Evolutionary conservation across 345 rosid species (phyloP), one percentile per base, ranked within the genome.

Genomic region (Zanthoxylum bungeanum): DNA sequence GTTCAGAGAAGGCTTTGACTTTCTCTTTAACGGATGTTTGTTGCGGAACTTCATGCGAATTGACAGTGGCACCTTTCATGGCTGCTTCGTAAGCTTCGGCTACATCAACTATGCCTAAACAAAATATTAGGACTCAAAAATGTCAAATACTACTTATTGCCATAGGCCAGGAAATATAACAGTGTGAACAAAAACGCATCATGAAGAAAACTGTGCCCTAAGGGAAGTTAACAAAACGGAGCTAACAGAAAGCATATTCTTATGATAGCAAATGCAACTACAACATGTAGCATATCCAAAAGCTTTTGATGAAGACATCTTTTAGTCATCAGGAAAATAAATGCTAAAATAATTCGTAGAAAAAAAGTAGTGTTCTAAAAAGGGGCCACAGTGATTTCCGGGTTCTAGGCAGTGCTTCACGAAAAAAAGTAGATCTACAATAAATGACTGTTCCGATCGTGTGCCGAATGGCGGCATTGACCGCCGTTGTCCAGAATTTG

Each of bases 61-160:
- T 89, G 27, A 81, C 81, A 37, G 80, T 17, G 25, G 83, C 86
- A 63, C 80, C 80, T 76, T 89, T 87, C 21, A 86, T 76, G 64
- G 96, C 97, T 33, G 86, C 90, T 70, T 74, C 51, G 58, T 91
- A 95, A 62, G 98, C 85, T 82, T 88, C 98, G 22, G 88, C 86
- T 9, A 95, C 96, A 77, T 95, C 99, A 17, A 93, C 85, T 76
- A 95, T 88, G 77, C 98, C 99, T 93, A 86, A 58, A 71, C 37
- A 40, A 60, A 21, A 40, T 21, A 49, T 11, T 39, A 51, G 47
- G 62, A 37, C 16, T 46, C 66, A 39, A 53, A 31, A 49, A 19
- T 66, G 47, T 36, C 36, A 68, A 2, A 33, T 4, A 17, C 4
- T 24, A 12, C 19, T 4, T 21, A 5, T 27, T 44, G 25, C 33